Evolutionary conservation across 176 grass and related monocot species (phyloP).

Genomic region (Triticum urartu): DNA sequence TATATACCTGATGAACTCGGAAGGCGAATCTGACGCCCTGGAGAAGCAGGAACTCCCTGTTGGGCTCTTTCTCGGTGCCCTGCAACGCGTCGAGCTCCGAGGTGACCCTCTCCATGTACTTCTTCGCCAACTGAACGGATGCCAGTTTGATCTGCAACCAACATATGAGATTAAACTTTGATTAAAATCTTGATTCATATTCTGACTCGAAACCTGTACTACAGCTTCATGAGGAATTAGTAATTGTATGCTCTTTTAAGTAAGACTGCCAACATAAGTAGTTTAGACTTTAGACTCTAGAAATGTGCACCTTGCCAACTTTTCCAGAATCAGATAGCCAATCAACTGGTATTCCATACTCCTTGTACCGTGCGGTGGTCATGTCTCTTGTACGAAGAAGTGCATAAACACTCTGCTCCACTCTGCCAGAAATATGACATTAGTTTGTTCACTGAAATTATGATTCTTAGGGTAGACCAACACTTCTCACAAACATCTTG

Average conservation of each 20-base stretch:
- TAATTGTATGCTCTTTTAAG: background rate
- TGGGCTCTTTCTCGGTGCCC: slow-evolving; percentile 76
- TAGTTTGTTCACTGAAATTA: slow-evolving; percentile 1
- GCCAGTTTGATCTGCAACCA: slow-evolving; percentile 85
- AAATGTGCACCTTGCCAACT: slow-evolving; percentile 78
- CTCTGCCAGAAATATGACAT: slow-evolving; percentile 38
- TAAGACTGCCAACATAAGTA: background rate
- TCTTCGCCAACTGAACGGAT: slow-evolving; percentile 87
- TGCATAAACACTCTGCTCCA: slow-evolving; percentile 92
- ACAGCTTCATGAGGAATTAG: background rate
- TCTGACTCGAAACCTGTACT: background rate
- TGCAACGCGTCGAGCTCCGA: slow-evolving; percentile 76
- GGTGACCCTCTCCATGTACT: slow-evolving; percentile 93
- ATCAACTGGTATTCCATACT: slow-evolving; percentile 86
- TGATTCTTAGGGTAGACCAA: background rate
- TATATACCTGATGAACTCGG: slow-evolving; percentile 81
- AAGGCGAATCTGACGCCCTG: slow-evolving; percentile 93
- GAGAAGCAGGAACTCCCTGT: slow-evolving; percentile 92
- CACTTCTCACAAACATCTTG: background rate
- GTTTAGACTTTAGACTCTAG: background rate
- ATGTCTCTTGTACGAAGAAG: slow-evolving; percentile 89
- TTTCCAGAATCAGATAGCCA: slow-evolving; percentile 83
- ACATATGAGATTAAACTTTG: slow-evolving; percentile 6
- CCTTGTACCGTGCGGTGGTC: slow-evolving; percentile 74
- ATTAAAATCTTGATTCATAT: slow-evolving; percentile 13